A percentile compares a stretch with the other conserved stretches of the same genome.
These are phyloP conservation scores for Brasenia schreberi DNA, from an alignment of 164 flowering plant genomes.

Conservation along the genomic window DNA sequence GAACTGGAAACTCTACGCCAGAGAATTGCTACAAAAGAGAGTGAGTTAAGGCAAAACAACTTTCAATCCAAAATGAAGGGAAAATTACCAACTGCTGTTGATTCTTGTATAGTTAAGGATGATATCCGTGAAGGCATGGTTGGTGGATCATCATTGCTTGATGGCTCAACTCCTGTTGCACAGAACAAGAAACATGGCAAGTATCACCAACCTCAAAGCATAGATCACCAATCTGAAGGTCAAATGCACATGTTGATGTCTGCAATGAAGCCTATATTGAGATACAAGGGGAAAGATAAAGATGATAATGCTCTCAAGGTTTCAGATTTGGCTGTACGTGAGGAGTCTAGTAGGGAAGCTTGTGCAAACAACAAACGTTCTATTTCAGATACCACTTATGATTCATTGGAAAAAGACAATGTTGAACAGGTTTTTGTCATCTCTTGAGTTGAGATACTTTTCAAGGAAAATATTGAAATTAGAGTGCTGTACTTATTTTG, in stretches of 20 bases:
- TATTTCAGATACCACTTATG: neutral
- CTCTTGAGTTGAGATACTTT: constrained; percentile 6
- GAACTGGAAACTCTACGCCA: constrained; percentile 62
- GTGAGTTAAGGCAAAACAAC: constrained; percentile 43
- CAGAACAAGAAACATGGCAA: constrained; percentile 44
- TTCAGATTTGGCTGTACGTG: neutral
- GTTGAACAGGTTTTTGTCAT: constrained; percentile 8
- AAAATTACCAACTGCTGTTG: neutral
- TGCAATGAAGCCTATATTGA: constrained; percentile 11
- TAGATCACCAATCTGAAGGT: constrained; percentile 10
- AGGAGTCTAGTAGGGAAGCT: neutral
- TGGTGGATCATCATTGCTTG: constrained; percentile 13
- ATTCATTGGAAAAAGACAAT: constrained; percentile 6
- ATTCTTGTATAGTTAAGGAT: constrained; percentile 1
- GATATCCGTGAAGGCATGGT: constrained; percentile 15
- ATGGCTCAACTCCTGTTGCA: constrained; percentile 18
- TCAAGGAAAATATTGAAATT: constrained; percentile 14
- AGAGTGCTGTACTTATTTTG: neutral
- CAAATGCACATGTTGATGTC: constrained; percentile 7
- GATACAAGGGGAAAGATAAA: constrained; percentile 8
- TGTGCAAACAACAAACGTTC: neutral
- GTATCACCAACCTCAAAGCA: constrained; percentile 15
- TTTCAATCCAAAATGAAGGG: constrained; percentile 33
- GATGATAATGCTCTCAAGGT: neutral
- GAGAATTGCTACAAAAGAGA: constrained; percentile 68